A percentile compares a stretch with the other conserved stretches of the same genome.
These are phyloP conservation scores for Dissophora globulifera DNA, from an alignment of 192 early-diverging fungal species.

Conservation along the genomic window DNA sequence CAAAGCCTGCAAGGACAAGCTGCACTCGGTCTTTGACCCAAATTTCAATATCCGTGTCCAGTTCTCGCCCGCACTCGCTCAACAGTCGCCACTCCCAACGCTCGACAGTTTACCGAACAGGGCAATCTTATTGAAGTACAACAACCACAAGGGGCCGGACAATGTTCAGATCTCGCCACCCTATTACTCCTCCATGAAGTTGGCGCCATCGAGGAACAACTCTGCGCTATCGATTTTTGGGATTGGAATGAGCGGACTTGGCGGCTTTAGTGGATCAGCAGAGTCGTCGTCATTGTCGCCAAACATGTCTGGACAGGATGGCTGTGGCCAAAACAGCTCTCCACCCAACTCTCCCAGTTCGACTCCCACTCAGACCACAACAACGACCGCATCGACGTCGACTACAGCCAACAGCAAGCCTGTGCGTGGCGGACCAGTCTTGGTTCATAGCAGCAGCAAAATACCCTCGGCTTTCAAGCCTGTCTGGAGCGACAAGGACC, in stretches of 20 bases:
- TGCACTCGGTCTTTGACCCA: constrained; percentile 44
- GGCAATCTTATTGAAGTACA: constrained; percentile 37
- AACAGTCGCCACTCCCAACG: constrained; percentile 28
- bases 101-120: constrained; percentile 34
- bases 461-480: constrained; percentile 36
- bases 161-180: constrained; percentile 42
- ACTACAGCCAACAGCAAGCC: constrained; percentile 1
- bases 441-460: constrained; percentile 22
- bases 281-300: background rate
- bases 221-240: constrained; percentile 3
- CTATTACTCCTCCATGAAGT: constrained; percentile 21
- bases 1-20: constrained; percentile 52
- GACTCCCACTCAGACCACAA: background rate
- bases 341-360: constrained; percentile 15
- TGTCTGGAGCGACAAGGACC: constrained; percentile 26
- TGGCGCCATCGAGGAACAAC: constrained; percentile 9
- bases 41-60: constrained; percentile 35
- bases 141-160: constrained; percentile 38
- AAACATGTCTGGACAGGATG: background rate
- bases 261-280: too few relatives aligned
- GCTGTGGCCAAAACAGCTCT: background rate
- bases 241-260: background rate
- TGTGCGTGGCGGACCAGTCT: background rate
- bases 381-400: too few relatives aligned
- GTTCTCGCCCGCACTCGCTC: constrained; percentile 24